Percentiles rank a stretch among this genome's conserved stretches.
Evolutionary conservation across 2,329 filamentous ascomycete genomes (phyloP).

Genomic region (Curvularia eragrostidis): DNA sequence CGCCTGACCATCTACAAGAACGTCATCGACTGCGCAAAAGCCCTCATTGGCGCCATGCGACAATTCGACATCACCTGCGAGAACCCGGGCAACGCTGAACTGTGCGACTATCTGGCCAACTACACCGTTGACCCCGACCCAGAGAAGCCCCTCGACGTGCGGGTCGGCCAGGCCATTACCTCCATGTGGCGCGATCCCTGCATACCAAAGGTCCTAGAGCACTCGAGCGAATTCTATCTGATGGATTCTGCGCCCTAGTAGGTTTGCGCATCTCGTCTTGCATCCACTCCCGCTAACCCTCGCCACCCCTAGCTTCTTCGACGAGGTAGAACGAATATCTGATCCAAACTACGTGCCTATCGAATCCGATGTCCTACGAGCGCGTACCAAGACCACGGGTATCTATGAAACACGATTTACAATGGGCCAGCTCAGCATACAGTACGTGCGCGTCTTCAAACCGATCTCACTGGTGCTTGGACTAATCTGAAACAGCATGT

Average conservation of each 20-base stretch:
- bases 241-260: slow-evolving; percentile 99
- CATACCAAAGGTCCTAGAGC: slow-evolving; percentile 82
- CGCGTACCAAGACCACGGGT: slow-evolving; percentile 96
- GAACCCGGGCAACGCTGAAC: slow-evolving; percentile 72
- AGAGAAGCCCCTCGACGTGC: slow-evolving; percentile 79
- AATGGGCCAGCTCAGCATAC: slow-evolving; percentile 98
- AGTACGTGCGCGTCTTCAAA: slow-evolving; percentile 66
- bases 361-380: slow-evolving; percentile 93
- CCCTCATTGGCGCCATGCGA: slow-evolving; percentile 87
- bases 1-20: slow-evolving; percentile 98
- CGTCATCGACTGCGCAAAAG: slow-evolving; percentile 93
- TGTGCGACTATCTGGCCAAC: slow-evolving; percentile 80
- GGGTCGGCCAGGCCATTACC: slow-evolving; percentile 81
- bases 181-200: slow-evolving; percentile 90
- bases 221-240: slow-evolving; percentile 96
- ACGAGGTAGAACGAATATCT: slow-evolving; percentile 86
- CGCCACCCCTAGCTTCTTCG: slow-evolving; percentile 77
- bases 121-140: slow-evolving; percentile 92
- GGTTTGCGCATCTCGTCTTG: slow-evolving; percentile 42
- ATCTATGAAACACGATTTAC: slow-evolving; percentile 99
- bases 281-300: slow-evolving; percentile 20
- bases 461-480: slow-evolving; percentile 16
- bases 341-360: slow-evolving; percentile 85
- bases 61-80: slow-evolving; percentile 87
- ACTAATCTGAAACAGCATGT: slow-evolving; percentile 75